Evolutionary conservation across 139 green algal species (phyloP).

Genomic region (Ettlia oleoabundans): DNA sequence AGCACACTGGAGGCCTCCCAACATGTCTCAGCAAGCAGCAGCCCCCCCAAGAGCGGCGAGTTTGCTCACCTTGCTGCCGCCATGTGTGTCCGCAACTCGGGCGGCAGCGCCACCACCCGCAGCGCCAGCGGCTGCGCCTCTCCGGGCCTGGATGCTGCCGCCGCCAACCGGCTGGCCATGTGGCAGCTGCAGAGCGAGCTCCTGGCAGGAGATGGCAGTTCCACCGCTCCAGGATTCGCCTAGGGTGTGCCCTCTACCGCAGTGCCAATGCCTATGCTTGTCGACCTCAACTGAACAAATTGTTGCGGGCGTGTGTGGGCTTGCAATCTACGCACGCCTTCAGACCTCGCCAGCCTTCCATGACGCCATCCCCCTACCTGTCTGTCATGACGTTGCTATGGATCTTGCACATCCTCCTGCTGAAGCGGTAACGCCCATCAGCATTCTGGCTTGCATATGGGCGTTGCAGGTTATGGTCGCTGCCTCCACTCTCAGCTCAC

Average conservation of each 20-base stretch:
- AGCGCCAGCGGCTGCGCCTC: slow-evolving; percentile 10
- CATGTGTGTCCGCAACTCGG: background rate
- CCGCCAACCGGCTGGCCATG: slow-evolving; percentile 30
- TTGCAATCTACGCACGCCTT: too few relatives aligned
- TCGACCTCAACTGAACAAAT: too few relatives aligned
- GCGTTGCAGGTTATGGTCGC: too few relatives aligned
- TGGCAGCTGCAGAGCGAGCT: slow-evolving; percentile 36
- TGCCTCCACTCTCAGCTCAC: too few relatives aligned
- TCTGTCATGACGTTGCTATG: too few relatives aligned
- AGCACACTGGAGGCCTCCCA: slow-evolving; percentile 18
- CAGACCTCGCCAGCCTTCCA: too few relatives aligned
- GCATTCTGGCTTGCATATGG: too few relatives aligned
- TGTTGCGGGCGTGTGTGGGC: too few relatives aligned
- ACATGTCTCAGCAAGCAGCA: slow-evolving; percentile 22
- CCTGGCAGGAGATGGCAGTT: slow-evolving; percentile 6
- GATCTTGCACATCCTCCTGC: too few relatives aligned
- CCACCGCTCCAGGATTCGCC: background rate
- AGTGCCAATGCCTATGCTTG: too few relatives aligned
- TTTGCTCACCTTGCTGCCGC: background rate
- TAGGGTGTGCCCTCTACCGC: background rate
- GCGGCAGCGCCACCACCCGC: slow-evolving; percentile 3
- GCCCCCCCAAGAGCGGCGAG: slow-evolving; percentile 9
- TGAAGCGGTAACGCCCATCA: too few relatives aligned
- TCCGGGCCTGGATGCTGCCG: slow-evolving; percentile 7
- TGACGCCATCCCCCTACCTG: too few relatives aligned